phyloP scores from a whole-genome alignment of 495 filamentous ascomycete genomes.

The Daldinia grandis region DNA sequence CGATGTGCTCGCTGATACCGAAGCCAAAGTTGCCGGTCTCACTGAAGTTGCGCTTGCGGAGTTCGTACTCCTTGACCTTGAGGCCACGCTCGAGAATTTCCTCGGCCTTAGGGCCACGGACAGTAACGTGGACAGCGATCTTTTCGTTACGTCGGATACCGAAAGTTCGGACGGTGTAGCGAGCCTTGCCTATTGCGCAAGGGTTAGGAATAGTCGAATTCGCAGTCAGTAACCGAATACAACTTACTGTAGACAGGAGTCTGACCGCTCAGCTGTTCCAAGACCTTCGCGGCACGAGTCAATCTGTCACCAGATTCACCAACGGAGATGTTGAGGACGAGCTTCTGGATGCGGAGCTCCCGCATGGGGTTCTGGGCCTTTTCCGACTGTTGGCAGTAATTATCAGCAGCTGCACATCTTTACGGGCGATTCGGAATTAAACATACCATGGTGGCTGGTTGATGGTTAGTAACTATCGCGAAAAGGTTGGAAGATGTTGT shows the following conservation, averaged over 20 bases:
- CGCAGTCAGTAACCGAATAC: neutral
- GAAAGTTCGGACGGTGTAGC: slow-evolving; percentile 99
- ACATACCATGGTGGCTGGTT: slow-evolving; percentile 47
- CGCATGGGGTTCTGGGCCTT: slow-evolving; percentile 97
- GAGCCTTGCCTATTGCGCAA: slow-evolving; percentile 83
- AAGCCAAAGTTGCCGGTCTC: slow-evolving; percentile 99
- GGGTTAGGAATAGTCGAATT: slow-evolving; percentile 24
- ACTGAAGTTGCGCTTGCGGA: slow-evolving; percentile 98
- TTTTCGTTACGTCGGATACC: slow-evolving; percentile 99
- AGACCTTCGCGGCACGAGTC: slow-evolving; percentile 99
- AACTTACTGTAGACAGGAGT: slow-evolving; percentile 96
- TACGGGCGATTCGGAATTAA: neutral
- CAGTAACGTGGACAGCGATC: slow-evolving; percentile 99
- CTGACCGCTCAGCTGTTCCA: slow-evolving; percentile 99
- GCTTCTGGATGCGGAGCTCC: slow-evolving; percentile 99
- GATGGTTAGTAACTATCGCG: slow-evolving; percentile 42
- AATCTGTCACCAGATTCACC: slow-evolving; percentile 99
- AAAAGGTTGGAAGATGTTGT: slow-evolving; percentile 23
- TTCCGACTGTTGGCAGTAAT: slow-evolving; percentile 57
- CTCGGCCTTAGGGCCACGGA: slow-evolving; percentile 99
- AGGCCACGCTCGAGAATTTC: slow-evolving; percentile 99
- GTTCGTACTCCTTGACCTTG: slow-evolving; percentile 99
- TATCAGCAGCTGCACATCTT: slow-evolving; percentile 25
- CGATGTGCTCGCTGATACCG: slow-evolving; percentile 99
- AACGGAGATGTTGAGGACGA: slow-evolving; percentile 99